These are phyloP conservation scores for Beauveria asiatica DNA, from an alignment of 2,329 filamentous ascomycete genomes.

Conservation along the genomic window DNA sequence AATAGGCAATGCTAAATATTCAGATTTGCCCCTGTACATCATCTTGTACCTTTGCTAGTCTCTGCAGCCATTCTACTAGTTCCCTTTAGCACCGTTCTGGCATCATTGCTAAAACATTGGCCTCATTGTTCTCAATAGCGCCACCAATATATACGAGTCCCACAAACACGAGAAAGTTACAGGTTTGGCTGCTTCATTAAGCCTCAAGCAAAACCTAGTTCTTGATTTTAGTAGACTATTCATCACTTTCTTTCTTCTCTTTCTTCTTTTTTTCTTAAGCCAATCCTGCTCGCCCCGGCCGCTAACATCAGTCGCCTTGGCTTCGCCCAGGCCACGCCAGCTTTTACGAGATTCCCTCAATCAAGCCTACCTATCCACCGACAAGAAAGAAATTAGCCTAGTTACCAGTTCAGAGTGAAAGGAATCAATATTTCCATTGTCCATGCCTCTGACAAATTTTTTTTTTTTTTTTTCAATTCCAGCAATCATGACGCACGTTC, in stretches of 20 bases:
- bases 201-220: neutral
- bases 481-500: neutral
- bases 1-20: no score
- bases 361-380: neutral
- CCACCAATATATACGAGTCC: conserved; percentile 1
- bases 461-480: neutral
- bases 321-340: neutral
- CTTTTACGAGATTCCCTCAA: neutral
- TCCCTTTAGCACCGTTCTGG: no score
- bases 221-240: no score
- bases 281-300: no score
- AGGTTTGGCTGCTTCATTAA: neutral
- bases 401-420: neutral
- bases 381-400: neutral
- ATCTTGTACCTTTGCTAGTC: no score
- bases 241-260: neutral
- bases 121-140: neutral
- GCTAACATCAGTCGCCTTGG: no score
- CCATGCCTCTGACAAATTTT: no score
- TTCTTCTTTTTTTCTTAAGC: neutral
- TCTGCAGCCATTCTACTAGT: no score
- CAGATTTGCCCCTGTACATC: no score
- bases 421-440: no score
- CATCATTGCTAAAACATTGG: no score
- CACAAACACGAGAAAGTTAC: conserved; percentile 5